Percentiles rank a stretch among this genome's conserved stretches.
These are phyloP conservation scores for Cyberlindnera bimundalis DNA, from an alignment of 805 yeast species.

Conservation along the genomic window DNA sequence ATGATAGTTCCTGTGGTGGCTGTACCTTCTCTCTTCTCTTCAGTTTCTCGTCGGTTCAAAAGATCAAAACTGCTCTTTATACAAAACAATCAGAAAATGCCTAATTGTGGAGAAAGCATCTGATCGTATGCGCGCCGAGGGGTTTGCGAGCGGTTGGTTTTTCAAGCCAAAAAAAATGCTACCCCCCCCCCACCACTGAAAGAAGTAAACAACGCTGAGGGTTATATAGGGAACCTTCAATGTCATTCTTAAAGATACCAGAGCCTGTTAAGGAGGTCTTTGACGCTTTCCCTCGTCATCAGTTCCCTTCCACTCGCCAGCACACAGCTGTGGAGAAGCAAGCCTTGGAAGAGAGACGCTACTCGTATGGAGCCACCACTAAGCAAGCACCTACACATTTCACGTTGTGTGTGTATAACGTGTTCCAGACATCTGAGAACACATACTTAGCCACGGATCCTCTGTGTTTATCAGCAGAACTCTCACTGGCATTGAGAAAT, in stretches of 20 bases:
- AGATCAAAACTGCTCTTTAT: not conserved
- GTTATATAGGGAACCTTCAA: too few relatives aligned
- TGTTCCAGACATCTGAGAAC: conserved; percentile 30
- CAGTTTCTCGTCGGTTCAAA: too few relatives aligned
- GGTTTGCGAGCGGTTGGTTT: not conserved
- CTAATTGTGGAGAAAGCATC: conserved; percentile 1
- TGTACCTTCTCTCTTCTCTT: too few relatives aligned
- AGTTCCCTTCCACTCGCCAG: conserved; percentile 37
- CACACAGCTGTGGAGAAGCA: conserved; percentile 27
- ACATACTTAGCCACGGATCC: conserved; percentile 55
- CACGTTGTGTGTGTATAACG: conserved; percentile 52
- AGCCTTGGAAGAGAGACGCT: conserved; percentile 26
- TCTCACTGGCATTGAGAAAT: conserved; percentile 45
- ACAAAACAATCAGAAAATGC: too few relatives aligned
- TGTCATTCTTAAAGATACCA: conserved; percentile 32
- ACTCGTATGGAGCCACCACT: conserved; percentile 19
- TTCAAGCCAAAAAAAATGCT: not conserved
- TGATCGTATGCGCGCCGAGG: not conserved
- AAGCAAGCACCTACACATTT: conserved; percentile 32
- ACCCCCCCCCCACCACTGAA: too few relatives aligned
- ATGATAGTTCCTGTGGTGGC: too few relatives aligned
- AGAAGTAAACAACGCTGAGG: too few relatives aligned
- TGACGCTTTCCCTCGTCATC: conserved; percentile 47
- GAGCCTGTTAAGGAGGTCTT: conserved; percentile 41
- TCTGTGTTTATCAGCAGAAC: conserved; percentile 43